Evolutionary conservation across 2,329 filamentous ascomycete genomes (phyloP).

Genomic region (Stachybotrys chartarum): DNA sequence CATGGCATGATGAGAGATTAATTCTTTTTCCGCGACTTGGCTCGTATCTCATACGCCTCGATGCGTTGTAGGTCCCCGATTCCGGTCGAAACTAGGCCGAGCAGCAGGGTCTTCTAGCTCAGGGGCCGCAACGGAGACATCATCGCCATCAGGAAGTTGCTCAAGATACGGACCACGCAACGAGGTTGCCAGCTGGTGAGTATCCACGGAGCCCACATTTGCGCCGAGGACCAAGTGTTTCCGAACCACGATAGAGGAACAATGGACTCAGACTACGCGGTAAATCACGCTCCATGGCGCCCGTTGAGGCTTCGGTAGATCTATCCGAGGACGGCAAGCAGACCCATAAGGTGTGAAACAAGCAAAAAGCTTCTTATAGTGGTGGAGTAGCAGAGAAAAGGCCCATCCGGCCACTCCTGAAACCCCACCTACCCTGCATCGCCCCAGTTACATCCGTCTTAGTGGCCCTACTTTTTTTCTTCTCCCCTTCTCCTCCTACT

Average conservation of each 20-base stretch:
- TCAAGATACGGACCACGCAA: neutral
- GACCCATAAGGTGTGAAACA: too few relatives aligned
- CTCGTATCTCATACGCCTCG: neutral
- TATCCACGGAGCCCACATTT: neutral
- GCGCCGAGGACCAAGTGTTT: neutral
- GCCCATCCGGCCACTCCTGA: neutral
- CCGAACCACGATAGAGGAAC: neutral
- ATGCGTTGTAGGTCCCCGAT: neutral
- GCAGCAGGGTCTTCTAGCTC: too few relatives aligned
- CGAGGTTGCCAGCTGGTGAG: neutral
- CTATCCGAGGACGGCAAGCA: neutral
- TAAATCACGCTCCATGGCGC: neutral
- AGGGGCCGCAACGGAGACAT: neutral
- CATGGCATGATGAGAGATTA: neutral
- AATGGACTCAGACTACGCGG: neutral
- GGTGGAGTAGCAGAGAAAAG: neutral
- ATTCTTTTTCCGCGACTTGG: neutral
- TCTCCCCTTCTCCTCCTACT: conserved; percentile 1
- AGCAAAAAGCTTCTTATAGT: too few relatives aligned
- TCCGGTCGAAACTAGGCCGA: neutral
- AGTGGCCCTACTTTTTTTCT: conserved; percentile 1
- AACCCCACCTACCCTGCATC: neutral
- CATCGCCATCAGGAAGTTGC: neutral
- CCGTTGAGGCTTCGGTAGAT: neutral
- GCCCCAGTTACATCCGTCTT: neutral